Conservation (phyloP, 495 filamentous ascomycete species). For the Xylaria nigripes region DNA sequence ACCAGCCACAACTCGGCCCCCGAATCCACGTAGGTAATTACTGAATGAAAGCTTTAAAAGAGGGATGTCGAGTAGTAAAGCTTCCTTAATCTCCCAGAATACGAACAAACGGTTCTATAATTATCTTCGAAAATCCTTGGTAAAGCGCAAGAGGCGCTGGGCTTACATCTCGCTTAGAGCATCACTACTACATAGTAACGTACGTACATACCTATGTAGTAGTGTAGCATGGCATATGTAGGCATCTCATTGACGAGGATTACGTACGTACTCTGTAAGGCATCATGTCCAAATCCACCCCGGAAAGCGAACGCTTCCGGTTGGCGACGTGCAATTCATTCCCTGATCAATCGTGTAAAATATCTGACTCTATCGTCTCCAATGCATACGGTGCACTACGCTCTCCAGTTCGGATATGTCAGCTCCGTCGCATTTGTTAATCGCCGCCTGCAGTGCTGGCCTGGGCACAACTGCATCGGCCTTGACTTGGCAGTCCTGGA, state of each 20-base stretch:
- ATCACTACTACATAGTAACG: slow-evolving; percentile 1
- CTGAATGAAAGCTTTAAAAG: too few species aligned
- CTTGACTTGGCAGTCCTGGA: not conserved
- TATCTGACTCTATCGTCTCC: slow-evolving; percentile 7
- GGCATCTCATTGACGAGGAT: not conserved
- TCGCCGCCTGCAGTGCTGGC: not conserved
- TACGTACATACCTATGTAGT: not conserved
- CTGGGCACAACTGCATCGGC: not conserved
- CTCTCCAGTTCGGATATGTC: slow-evolving; percentile 11
- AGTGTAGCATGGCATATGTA: not conserved
- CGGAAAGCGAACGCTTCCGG: slow-evolving; percentile 4
- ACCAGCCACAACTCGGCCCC: not conserved
- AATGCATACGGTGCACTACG: not conserved
- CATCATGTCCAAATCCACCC: too few species aligned
- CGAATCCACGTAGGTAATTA: too few species aligned
- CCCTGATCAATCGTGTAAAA: not conserved
- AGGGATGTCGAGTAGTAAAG: too few species aligned
- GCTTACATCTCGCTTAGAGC: slow-evolving; percentile 5
- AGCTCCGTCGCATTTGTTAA: slow-evolving; percentile 7
- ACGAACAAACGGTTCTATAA: not conserved
- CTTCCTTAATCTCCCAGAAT: not conserved
- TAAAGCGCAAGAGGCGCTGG: not conserved
- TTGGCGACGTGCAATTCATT: not conserved
- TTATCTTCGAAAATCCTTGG: not conserved
- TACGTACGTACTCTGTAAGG: too few species aligned